phyloP scores from a whole-genome alignment of 2,329 filamentous ascomycete species.

The Chaetomiaceae sp. region DNA sequence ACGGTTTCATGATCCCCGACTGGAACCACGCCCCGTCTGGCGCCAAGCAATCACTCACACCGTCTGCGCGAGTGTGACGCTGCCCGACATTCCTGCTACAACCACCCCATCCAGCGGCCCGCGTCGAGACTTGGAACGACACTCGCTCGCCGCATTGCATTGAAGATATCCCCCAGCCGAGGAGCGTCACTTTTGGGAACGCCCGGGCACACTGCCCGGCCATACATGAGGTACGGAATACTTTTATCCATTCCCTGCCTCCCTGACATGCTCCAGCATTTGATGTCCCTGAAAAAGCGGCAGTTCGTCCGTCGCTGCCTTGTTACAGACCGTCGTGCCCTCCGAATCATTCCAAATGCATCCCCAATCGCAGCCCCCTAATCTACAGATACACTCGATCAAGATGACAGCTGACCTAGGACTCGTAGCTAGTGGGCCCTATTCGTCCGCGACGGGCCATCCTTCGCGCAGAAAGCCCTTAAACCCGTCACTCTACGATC shows the following conservation, averaged over 20 bases:
- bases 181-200: constrained; percentile 17
- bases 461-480: constrained; percentile 31
- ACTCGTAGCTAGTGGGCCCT: constrained; percentile 29
- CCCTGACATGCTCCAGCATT: no score
- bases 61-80: no score
- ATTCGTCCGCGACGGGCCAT: constrained; percentile 34
- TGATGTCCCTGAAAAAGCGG: not conserved
- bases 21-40: constrained; percentile 8
- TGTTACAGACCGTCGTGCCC: no score
- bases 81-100: constrained; percentile 2
- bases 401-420: constrained; percentile 33
- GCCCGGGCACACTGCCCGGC: not conserved
- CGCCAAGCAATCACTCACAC: constrained; percentile 12
- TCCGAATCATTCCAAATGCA: not conserved
- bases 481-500: constrained; percentile 32
- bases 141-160: constrained; percentile 13
- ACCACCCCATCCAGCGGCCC: not conserved
- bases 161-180: constrained; percentile 8
- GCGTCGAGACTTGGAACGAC: not conserved
- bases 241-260: no score
- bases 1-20: constrained; percentile 24
- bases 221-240: no score
- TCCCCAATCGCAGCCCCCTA: not conserved
- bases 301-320: not conserved
- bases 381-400: not conserved